phyloP scores from a whole-genome alignment of 371 early-diverging fungal species.

The Lichtheimia corymbifera region DNA sequence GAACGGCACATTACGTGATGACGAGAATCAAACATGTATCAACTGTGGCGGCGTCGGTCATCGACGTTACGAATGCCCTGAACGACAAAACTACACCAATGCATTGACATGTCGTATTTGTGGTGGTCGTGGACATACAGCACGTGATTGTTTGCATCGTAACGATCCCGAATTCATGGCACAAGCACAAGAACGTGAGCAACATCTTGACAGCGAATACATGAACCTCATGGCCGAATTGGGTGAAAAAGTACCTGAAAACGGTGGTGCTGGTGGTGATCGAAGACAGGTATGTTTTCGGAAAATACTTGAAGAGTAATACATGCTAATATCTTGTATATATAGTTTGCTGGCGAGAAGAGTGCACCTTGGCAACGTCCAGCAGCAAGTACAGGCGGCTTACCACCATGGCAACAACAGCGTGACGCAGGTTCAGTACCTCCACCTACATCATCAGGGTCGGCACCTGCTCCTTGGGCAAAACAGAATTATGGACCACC shows the following conservation, averaged over 20 bases:
- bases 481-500: constrained; percentile 17
- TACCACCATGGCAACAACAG: constrained; percentile 42
- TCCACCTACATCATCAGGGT: constrained; percentile 17
- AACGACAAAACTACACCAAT: constrained; percentile 83
- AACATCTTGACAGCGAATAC: constrained; percentile 87
- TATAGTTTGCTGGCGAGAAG: constrained; percentile 8
- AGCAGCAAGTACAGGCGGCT: constrained; percentile 26
- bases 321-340: constrained; percentile 20
- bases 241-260: constrained; percentile 64
- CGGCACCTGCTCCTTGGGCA: constrained; percentile 38
- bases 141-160: constrained; percentile 82
- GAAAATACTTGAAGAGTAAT: neutral
- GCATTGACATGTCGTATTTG: constrained; percentile 90
- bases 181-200: constrained; percentile 73
- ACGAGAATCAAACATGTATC: constrained; percentile 91
- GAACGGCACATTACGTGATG: constrained; percentile 95
- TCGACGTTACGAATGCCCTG: constrained; percentile 91
- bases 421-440: constrained; percentile 20
- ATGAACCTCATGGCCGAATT: constrained; percentile 89
- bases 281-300: constrained; percentile 29
- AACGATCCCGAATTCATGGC: constrained; percentile 75
- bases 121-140: constrained; percentile 89
- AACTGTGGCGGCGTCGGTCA: constrained; percentile 95
- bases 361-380: constrained; percentile 61
- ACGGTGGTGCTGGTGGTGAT: constrained; percentile 17